These are phyloP conservation scores for Trichothecium roseum DNA, from an alignment of 2,329 filamentous ascomycete genomes.

Conservation along the genomic window DNA sequence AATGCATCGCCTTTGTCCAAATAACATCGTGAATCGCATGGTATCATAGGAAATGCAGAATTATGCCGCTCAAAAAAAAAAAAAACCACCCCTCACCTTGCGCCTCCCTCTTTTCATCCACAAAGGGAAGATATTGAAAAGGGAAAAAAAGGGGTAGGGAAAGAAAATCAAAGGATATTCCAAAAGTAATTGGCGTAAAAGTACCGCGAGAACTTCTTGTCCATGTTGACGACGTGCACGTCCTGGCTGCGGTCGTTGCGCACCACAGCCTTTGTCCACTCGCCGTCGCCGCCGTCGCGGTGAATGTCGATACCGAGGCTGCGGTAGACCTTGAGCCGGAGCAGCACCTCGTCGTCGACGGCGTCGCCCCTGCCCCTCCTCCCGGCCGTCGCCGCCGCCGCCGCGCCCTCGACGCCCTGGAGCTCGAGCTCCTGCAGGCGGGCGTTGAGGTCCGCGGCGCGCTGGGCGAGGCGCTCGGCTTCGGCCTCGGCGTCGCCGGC, in stretches of 20 bases:
- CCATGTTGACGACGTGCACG: conserved; percentile 89
- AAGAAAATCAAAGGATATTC: conserved; percentile 19
- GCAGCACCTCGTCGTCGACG: conserved; percentile 52
- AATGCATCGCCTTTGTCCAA: too few species aligned
- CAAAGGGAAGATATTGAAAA: too few species aligned
- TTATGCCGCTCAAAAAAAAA: conserved; percentile 8
- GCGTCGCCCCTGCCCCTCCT: conserved; percentile 25
- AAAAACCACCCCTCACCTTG: conserved; percentile 11
- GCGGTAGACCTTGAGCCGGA: conserved; percentile 85
- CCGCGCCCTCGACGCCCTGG: conserved; percentile 69
- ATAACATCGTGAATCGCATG: conserved; percentile 1
- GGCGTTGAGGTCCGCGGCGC: conserved; percentile 64
- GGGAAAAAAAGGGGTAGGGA: too few species aligned
- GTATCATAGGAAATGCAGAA: conserved; percentile 5
- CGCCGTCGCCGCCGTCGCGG: conserved; percentile 59
- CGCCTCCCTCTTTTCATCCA: too few species aligned
- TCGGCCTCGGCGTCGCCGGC: conserved; percentile 86
- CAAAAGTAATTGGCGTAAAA: conserved; percentile 97
- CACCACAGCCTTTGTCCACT: conserved; percentile 78
- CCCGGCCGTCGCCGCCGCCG: too few species aligned
- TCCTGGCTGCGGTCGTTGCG: conserved; percentile 80
- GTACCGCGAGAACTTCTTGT: conserved; percentile 80
- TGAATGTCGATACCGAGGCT: conserved; percentile 86
- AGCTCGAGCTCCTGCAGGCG: conserved; percentile 74
- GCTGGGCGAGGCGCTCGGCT: conserved; percentile 77